Conservation (phyloP, 768 basidiomycete species). For the Trametes cinnabarina region DNA sequence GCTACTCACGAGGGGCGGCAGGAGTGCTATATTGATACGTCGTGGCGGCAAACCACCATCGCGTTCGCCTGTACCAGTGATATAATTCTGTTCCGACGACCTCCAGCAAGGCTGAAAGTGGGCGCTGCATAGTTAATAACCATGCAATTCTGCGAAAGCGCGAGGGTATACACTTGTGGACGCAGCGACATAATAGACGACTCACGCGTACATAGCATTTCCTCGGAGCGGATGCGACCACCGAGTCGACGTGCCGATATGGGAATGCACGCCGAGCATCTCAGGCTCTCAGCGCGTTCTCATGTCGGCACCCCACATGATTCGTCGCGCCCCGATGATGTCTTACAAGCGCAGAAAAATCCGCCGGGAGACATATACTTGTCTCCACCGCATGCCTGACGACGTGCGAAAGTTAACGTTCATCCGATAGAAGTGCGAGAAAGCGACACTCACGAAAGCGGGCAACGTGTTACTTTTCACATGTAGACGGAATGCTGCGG, state of each 20-base stretch:
- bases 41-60: not conserved
- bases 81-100: too few relatives aligned
- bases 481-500: not conserved
- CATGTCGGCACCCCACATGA: slow-evolving; percentile 1
- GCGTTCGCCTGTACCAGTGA: too few relatives aligned
- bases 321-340: not conserved
- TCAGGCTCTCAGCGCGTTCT: not conserved
- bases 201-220: not conserved
- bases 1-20: slow-evolving; percentile 4
- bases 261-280: too few relatives aligned
- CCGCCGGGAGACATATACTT: not conserved
- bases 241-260: too few relatives aligned
- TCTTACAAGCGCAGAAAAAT: not conserved
- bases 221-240: too few relatives aligned
- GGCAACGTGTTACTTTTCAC: not conserved
- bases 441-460: not conserved
- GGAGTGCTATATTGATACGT: slow-evolving; percentile 1
- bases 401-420: slow-evolving; percentile 9
- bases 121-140: too few relatives aligned
- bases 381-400: not conserved
- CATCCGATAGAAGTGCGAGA: not conserved
- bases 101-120: too few relatives aligned
- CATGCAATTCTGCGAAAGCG: too few relatives aligned
- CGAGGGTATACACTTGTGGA: not conserved
- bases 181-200: not conserved